Conservation (phyloP, 495 filamentous ascomycete species). For the Amniculicola lignicola region DNA sequence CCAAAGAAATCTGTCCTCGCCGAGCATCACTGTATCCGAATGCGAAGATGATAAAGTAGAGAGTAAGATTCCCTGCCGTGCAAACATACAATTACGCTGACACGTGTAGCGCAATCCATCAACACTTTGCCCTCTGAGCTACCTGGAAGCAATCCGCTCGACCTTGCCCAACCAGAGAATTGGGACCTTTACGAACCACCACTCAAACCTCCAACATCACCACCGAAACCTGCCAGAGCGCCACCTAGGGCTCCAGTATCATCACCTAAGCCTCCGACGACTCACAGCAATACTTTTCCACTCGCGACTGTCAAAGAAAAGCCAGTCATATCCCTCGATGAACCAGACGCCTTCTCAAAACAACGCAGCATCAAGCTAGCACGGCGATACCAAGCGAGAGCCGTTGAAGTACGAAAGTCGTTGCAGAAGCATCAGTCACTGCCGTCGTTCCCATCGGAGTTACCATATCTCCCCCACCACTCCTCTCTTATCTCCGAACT, state of each 20-base stretch:
- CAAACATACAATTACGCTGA: background rate
- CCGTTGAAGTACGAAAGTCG: conserved; percentile 12
- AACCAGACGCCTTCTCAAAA: background rate
- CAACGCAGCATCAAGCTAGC: background rate
- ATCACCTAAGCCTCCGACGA: background rate
- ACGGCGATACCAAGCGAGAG: conserved; percentile 13
- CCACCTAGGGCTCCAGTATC: background rate
- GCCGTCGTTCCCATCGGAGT: conserved; percentile 6
- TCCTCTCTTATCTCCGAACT: conserved; percentile 20
- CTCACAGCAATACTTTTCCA: background rate
- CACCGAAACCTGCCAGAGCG: too few relatives aligned
- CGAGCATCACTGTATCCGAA: conserved; percentile 27
- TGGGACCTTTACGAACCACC: conserved; percentile 24
- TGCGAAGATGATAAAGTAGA: background rate
- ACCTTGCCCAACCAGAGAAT: conserved; percentile 22
- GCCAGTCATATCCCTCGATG: background rate
- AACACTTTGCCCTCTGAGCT: conserved; percentile 19
- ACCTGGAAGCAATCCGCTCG: conserved; percentile 25
- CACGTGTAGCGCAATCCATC: conserved; percentile 3
- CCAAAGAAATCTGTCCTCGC: conserved; percentile 24
- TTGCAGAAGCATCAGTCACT: conserved; percentile 12
- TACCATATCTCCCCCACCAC: conserved; percentile 13
- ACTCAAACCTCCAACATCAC: background rate
- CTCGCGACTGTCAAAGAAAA: conserved; percentile 5
- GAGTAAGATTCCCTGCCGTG: background rate